Conservation (phyloP, 495 filamentous ascomycete species). For the Articulospora tetracladia region DNA sequence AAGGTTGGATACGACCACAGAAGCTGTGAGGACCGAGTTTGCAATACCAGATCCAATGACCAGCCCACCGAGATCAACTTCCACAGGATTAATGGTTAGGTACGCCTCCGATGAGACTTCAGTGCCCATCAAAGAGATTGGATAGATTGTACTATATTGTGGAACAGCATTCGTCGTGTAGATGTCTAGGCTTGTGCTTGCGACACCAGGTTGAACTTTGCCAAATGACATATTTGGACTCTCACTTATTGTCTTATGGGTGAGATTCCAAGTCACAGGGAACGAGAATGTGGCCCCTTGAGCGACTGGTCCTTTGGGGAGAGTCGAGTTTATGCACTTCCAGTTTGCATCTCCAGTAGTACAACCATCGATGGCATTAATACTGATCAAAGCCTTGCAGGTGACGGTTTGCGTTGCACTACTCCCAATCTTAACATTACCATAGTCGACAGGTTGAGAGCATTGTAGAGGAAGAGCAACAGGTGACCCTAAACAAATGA, state of each 20-base stretch:
- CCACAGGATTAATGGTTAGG: slow-evolving; percentile 27
- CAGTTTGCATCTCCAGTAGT: slow-evolving; percentile 25
- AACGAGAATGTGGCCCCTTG: slow-evolving; percentile 32
- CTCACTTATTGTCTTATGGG: slow-evolving; percentile 28
- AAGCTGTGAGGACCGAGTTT: slow-evolving; percentile 18
- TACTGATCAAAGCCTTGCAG: slow-evolving; percentile 32
- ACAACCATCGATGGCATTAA: slow-evolving; percentile 30
- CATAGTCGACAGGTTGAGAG: slow-evolving; percentile 38
- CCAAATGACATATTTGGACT: slow-evolving; percentile 26
- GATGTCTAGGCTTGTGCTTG: slow-evolving; percentile 28
- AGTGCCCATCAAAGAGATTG: slow-evolving; percentile 31
- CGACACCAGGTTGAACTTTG: slow-evolving; percentile 26
- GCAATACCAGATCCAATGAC: slow-evolving; percentile 26
- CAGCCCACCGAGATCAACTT: slow-evolving; percentile 34
- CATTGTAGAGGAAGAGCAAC: slow-evolving; percentile 37
- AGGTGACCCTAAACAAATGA: slow-evolving; percentile 40
- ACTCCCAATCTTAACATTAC: slow-evolving; percentile 32
- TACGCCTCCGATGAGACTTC: slow-evolving; percentile 27
- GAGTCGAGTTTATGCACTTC: slow-evolving; percentile 29
- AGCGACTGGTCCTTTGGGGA: slow-evolving; percentile 28
- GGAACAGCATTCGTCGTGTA: slow-evolving; percentile 30
- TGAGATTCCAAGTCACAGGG: slow-evolving; percentile 36
- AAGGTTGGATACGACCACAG: slow-evolving; percentile 33
- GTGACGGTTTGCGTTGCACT: slow-evolving; percentile 26
- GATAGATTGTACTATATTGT: slow-evolving; percentile 28